Conservation (phyloP, 495 filamentous ascomycete genomes). For the Aspergillus steynii region DNA sequence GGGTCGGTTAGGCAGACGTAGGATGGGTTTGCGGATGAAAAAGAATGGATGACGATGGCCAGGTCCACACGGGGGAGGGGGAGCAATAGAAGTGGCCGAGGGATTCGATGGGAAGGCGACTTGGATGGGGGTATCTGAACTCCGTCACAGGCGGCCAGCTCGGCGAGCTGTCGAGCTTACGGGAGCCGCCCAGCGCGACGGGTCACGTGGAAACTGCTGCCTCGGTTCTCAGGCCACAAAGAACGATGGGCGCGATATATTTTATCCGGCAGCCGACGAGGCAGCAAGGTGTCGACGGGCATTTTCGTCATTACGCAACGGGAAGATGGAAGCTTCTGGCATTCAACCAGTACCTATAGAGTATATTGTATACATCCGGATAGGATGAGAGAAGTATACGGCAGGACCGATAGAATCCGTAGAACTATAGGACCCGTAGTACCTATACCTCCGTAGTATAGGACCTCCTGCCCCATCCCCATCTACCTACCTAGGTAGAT, state of each 20-base stretch:
- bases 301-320: conserved; percentile 27
- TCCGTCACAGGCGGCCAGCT: conserved; percentile 15
- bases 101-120: conserved; percentile 9
- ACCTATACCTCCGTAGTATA: too few relatives aligned
- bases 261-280: conserved; percentile 19
- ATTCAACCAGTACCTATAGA: too few relatives aligned
- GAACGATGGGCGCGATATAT: conserved; percentile 14
- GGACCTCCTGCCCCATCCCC: too few relatives aligned
- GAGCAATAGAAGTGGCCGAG: background rate
- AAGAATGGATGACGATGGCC: background rate
- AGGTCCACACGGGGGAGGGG: background rate
- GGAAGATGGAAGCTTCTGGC: conserved; percentile 15
- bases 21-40: background rate
- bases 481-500: too few relatives aligned
- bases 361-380: too few relatives aligned
- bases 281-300: conserved; percentile 19
- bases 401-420: too few relatives aligned
- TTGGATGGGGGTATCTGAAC: conserved; percentile 17
- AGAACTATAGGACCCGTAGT: too few relatives aligned
- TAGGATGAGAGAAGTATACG: too few relatives aligned
- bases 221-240: conserved; percentile 13
- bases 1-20: background rate
- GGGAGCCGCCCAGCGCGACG: conserved; percentile 6
- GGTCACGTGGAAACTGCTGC: conserved; percentile 35
- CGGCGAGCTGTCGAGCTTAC: conserved; percentile 37